Conservation (phyloP, 2,329 filamentous ascomycete genomes). For the Pseudogymnoascus sp. region DNA sequence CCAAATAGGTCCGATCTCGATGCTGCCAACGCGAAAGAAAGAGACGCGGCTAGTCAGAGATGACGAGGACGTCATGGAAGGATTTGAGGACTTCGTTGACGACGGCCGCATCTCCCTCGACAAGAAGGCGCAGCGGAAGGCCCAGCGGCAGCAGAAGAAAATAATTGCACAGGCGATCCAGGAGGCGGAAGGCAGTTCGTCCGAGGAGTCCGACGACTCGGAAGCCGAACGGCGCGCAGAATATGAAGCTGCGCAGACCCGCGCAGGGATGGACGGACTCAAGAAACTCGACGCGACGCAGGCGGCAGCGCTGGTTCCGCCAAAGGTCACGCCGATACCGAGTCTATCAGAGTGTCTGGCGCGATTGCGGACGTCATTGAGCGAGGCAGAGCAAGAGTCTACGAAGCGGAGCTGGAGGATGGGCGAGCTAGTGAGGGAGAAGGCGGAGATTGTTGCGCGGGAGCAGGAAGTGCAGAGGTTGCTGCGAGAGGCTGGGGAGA, state of each 20-base stretch:
- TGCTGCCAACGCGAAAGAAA: slow-evolving; percentile 51
- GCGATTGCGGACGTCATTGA: slow-evolving; percentile 54
- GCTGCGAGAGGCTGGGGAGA: slow-evolving; percentile 71
- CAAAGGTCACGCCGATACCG: slow-evolving; percentile 72
- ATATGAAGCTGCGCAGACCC: slow-evolving; percentile 81
- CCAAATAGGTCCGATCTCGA: slow-evolving; percentile 20
- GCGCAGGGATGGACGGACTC: slow-evolving; percentile 74
- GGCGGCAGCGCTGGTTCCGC: slow-evolving; percentile 51
- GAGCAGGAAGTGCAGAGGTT: slow-evolving; percentile 75
- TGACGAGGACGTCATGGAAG: slow-evolving; percentile 88
- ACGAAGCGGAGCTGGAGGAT: slow-evolving; percentile 55
- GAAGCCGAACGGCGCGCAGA: slow-evolving; percentile 67
- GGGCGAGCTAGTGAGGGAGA: slow-evolving; percentile 61
- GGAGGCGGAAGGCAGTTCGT: slow-evolving; percentile 62
- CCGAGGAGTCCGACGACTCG: slow-evolving; percentile 60
- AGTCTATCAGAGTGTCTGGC: slow-evolving; percentile 61
- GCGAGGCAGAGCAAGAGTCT: slow-evolving; percentile 56
- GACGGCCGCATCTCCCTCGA: slow-evolving; percentile 75
- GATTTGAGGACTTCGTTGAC: slow-evolving; percentile 86
- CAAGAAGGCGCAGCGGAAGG: slow-evolving; percentile 69
- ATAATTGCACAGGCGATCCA: slow-evolving; percentile 81
- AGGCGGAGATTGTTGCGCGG: slow-evolving; percentile 57
- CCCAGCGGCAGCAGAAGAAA: slow-evolving; percentile 55
- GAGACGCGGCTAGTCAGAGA: slow-evolving; percentile 72
- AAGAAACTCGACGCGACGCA: slow-evolving; percentile 38